Conservation (phyloP, 176 grass and related monocot genomes). For the Chloris gayana region DNA sequence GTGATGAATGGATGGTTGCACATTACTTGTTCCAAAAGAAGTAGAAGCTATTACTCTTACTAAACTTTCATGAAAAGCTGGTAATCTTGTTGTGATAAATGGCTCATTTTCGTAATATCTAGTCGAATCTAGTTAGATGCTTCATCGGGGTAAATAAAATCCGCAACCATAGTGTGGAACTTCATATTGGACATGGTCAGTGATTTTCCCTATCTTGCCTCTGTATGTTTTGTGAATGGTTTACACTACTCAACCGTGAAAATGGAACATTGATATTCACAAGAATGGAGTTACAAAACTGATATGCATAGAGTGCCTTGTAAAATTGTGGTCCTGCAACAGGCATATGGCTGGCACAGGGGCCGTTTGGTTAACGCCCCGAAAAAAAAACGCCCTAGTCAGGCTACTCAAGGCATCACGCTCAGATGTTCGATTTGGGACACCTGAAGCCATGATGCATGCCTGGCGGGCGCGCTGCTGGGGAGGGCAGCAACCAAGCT, state of each 20-base stretch:
- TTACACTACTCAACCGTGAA: not conserved
- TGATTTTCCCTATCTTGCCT: not conserved
- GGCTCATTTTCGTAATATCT: not conserved
- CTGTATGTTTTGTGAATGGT: slow-evolving; percentile 8
- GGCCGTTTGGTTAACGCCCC: no score
- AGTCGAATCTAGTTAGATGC: not conserved
- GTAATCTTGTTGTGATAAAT: slow-evolving; percentile 3
- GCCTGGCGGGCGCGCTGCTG: no score
- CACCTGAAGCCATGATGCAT: no score
- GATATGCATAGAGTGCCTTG: not conserved
- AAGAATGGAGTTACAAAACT: not conserved
- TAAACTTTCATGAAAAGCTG: not conserved
- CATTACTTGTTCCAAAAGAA: slow-evolving; percentile 80
- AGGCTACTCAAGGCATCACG: no score
- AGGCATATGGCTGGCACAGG: not conserved
- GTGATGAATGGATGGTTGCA: slow-evolving; percentile 94
- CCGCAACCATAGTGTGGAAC: not conserved
- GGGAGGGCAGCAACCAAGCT: no score
- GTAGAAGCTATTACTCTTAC: slow-evolving; percentile 34
- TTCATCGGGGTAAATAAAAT: not conserved
- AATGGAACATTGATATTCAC: not conserved
- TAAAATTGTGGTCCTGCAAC: not conserved
- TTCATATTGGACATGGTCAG: not conserved
- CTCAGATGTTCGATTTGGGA: no score
- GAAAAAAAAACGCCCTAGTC: no score